These are phyloP conservation scores for Cryphonectria naterciae DNA, from an alignment of 2,329 filamentous ascomycete species.

Conservation along the genomic window DNA sequence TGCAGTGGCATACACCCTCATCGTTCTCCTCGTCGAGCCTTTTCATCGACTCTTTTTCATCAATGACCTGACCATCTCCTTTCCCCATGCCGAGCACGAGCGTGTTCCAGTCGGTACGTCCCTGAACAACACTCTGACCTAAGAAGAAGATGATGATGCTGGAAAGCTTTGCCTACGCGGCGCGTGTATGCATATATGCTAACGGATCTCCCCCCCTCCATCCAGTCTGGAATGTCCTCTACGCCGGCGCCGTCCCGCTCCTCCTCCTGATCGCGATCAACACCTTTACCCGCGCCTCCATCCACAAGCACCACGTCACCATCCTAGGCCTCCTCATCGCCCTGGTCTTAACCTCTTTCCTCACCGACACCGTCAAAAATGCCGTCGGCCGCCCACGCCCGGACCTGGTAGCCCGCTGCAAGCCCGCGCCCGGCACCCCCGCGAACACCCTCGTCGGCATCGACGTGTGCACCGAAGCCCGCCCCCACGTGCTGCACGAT, in stretches of 20 bases:
- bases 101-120: constrained; percentile 76
- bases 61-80: constrained; percentile 81
- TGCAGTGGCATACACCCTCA: constrained; percentile 66
- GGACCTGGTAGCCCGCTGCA: constrained; percentile 74
- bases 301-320: constrained; percentile 83
- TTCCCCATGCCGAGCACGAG: constrained; percentile 82
- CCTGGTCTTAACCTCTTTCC: constrained; percentile 75
- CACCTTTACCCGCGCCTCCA: constrained; percentile 59
- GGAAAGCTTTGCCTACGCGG: too few species aligned
- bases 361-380: constrained; percentile 93
- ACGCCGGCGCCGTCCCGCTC: constrained; percentile 75
- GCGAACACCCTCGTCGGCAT: constrained; percentile 61
- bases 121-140: neutral
- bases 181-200: neutral
- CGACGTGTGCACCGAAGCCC: constrained; percentile 72
- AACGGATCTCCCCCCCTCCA: neutral
- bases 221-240: constrained; percentile 74
- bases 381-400: constrained; percentile 74
- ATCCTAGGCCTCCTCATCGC: constrained; percentile 80
- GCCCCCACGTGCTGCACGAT: constrained; percentile 73
- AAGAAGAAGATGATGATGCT: too few species aligned
- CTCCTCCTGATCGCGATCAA: constrained; percentile 69
- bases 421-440: constrained; percentile 60
- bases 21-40: constrained; percentile 73
- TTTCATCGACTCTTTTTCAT: constrained; percentile 96